These are phyloP conservation scores for Verbena officinalis DNA, from an alignment of 257 asterid genomes.

Conservation along the genomic window DNA sequence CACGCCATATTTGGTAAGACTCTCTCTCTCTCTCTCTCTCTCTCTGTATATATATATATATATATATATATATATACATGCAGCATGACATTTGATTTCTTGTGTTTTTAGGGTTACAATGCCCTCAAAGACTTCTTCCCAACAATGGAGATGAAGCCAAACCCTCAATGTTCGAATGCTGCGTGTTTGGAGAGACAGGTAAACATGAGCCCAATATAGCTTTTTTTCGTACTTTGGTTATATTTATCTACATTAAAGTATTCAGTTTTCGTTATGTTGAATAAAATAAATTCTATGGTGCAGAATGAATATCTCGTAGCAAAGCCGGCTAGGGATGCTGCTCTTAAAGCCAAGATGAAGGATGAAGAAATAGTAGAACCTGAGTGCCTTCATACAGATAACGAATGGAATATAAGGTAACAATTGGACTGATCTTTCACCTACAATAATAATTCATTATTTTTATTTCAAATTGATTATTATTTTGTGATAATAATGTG, in stretches of 20 bases:
- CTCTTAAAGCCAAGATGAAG: conserved; percentile 72
- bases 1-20: conserved; percentile 83
- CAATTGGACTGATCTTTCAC: background rate
- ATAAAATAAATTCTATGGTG: conserved; percentile 25
- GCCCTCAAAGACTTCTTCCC: conserved; percentile 97
- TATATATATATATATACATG: background rate
- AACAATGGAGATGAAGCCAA: conserved; percentile 97
- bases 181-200: conserved; percentile 99
- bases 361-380: conserved; percentile 50
- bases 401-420: conserved; percentile 97
- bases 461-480: background rate
- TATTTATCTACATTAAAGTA: background rate
- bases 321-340: conserved; percentile 93
- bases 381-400: conserved; percentile 78
- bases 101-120: conserved; percentile 76
- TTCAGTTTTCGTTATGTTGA: conserved; percentile 10
- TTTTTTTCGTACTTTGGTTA: background rate
- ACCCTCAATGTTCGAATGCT: conserved; percentile 91
- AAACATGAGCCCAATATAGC: conserved; percentile 19
- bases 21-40: conserved; percentile 14
- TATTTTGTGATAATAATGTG: background rate
- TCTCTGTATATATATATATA: background rate
- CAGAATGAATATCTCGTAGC: conserved; percentile 78
- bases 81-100: conserved; percentile 18
- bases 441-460: background rate